Base-by-base conservation (phyloP, 2,329 filamentous ascomycete genomes). In the Colletotrichum sp. region DNA sequence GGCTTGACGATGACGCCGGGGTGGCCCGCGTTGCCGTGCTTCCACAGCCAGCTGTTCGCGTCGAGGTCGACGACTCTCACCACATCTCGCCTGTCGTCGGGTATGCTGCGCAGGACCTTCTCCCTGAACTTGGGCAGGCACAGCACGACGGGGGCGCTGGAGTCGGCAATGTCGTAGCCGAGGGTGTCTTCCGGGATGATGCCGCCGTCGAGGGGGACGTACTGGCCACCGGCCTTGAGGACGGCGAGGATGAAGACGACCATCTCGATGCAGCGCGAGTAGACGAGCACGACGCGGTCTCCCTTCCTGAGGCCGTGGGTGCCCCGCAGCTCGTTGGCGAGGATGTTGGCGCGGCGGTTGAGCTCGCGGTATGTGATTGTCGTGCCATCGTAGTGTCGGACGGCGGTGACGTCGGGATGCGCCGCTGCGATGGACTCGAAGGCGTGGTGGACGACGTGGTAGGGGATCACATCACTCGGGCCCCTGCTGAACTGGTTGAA, bases 171-270 rank as follows among this genome's bases (percentile, higher is more conserved):
- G 30, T 91, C 89, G 72, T 88, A 87, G 28, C 82, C 82, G 30
- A 92, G 83, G 4, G 87, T 87, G 22, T 84, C 83, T 66, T 89
- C 87, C 0, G 89, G 84, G 12, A 89, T 87, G 36, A 90, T 85
- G 8, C 88, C 88, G 44, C 90, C 90, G 76, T 93, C 91, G 3
- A 92, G 85, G 5, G 91, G 91, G 7, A 92, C 86, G 79, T 92
- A 92, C 77, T 92, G 90, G 16, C 88, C 90, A 25, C 90, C 90
- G 64, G 88, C 88, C 72, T 90, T 90, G 39, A 92, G 82, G 22
- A 91, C 84, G 3, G 89, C 90, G 71, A 90, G 84, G 65, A 92
- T 91, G 25, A 88, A 90, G 66, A 91, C 85, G 8, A 91, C 82
- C 89, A 92, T 91, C 77, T 90, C 89, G 64, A 90, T 82, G 52